Base-by-base conservation (phyloP, 352 stramenopile genomes). In the Globisporangium emineosum region DNA sequence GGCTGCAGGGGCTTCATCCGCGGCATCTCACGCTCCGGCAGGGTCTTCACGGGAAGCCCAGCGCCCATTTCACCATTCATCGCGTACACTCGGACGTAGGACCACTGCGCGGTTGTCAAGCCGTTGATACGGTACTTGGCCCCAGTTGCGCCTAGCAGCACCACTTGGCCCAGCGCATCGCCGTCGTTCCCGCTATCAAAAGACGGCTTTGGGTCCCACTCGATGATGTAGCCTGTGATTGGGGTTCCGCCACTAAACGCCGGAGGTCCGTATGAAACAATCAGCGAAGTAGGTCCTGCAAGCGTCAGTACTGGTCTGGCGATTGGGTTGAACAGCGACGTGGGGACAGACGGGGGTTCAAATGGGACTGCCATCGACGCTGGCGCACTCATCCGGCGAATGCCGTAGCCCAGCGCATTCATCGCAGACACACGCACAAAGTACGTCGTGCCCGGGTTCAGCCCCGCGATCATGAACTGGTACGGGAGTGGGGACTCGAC, bases 191-290 rank as follows among this genome's bases (percentile, higher is more conserved):
- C 85, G 33, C 73, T 91, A 40, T 96, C 78, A 60, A 98, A 98
- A 6, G 75, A 67, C 5, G 77, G 49, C 54, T 73, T 81, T 0
- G 77, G 70, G 52, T 98, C 94, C 77, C 94, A 97, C 67, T 98
- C 92, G 58, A 98, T 89, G 52, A 83, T 80, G 71, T 97, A 98
- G 4, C 82, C 76, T 5, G 87, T 97, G 23, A 98, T 73, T 4
- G 75, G 68, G 2, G 86, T 81, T 30, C 96, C 96, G 7, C 96
- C 96, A 54, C 89, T 78, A 64, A 97, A 97, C 7, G 57, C 65
- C 3, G 94, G 91, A 15, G 88, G 72, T 1, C 78, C 78, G 63
- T 91, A 98, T 3, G 78, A 72, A 5, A 98, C 73, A 19, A 88
- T 65, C 15, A 98, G 67, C 35, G 86, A 83, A 8, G 77, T 94